phyloP scores from a whole-genome alignment of 768 basidiomycete genomes.

The Dioszegia aurantiaca region DNA sequence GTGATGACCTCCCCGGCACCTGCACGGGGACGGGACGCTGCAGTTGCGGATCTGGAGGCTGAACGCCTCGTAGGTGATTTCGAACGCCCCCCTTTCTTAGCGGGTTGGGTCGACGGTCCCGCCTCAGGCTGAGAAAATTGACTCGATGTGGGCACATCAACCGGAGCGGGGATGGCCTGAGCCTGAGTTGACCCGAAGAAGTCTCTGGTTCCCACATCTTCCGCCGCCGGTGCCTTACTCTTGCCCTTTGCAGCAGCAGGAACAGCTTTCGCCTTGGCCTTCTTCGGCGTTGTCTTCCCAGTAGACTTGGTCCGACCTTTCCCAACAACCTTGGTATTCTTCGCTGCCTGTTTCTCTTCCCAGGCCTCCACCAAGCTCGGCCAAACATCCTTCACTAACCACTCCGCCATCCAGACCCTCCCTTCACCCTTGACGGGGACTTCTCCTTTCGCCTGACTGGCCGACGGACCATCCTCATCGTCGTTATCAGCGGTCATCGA shows the following conservation, averaged over 20 bases:
- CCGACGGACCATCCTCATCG: slow-evolving; percentile 24
- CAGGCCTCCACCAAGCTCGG: slow-evolving; percentile 65
- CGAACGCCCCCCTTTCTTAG: too few species aligned
- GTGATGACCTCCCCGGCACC: background rate
- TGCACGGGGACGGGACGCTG: too few species aligned
- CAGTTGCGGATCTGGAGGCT: background rate
- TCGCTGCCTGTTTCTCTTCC: slow-evolving; percentile 63
- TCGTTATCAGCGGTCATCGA: background rate
- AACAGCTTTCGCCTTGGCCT: background rate
- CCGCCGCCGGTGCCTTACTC: too few species aligned
- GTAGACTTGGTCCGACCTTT: background rate
- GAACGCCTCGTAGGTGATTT: background rate
- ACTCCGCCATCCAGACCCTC: slow-evolving; percentile 76
- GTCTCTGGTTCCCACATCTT: too few species aligned
- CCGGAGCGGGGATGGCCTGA: too few species aligned
- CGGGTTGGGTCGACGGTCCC: too few species aligned
- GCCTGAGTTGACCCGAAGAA: too few species aligned
- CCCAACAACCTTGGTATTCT: slow-evolving; percentile 53
- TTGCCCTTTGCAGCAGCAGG: too few species aligned
- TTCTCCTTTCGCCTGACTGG: slow-evolving; percentile 55
- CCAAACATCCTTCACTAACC: slow-evolving; percentile 67
- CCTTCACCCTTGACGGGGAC: slow-evolving; percentile 40
- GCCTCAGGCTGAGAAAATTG: too few species aligned
- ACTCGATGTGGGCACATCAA: too few species aligned
- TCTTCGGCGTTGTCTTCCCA: background rate